phyloP scores from a whole-genome alignment of 2,329 filamentous ascomycete species.

The Fusarium drepaniforme region DNA sequence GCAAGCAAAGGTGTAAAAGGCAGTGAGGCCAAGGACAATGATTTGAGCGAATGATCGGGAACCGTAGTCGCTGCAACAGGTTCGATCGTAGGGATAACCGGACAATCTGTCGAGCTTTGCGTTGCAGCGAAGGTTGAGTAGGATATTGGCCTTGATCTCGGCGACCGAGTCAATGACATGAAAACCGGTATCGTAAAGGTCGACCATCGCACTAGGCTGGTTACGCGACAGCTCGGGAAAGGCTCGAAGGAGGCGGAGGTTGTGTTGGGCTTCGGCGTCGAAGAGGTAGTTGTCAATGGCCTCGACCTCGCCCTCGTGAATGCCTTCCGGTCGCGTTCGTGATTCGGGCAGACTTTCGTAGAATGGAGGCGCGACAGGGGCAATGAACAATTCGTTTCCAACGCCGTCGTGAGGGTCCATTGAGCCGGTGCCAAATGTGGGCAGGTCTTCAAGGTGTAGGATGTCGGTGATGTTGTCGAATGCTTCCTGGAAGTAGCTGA shows the following conservation, averaged over 20 bases:
- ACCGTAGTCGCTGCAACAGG: slow-evolving; percentile 65
- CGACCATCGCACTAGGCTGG: slow-evolving; percentile 37
- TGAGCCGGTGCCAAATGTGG: slow-evolving; percentile 28
- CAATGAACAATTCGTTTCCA: slow-evolving; percentile 46
- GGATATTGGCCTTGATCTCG: slow-evolving; percentile 53
- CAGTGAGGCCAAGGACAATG: slow-evolving; percentile 34
- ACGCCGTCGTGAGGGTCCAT: slow-evolving; percentile 43
- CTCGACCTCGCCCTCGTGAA: slow-evolving; percentile 41
- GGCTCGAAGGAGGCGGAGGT: slow-evolving; percentile 33
- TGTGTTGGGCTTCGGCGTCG: slow-evolving; percentile 21
- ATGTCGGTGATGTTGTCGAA: slow-evolving; percentile 42
- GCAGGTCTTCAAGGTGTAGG: slow-evolving; percentile 34
- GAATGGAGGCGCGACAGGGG: slow-evolving; percentile 42
- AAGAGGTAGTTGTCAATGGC: slow-evolving; percentile 35
- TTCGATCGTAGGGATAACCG: slow-evolving; percentile 60
- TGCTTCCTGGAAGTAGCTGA: slow-evolving; percentile 26
- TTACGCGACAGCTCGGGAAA: slow-evolving; percentile 37
- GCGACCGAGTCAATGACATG: slow-evolving; percentile 48
- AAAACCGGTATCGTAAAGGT: slow-evolving; percentile 41
- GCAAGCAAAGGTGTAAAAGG: slow-evolving; percentile 34
- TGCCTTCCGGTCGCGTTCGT: slow-evolving; percentile 32
- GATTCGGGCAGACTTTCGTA: slow-evolving; percentile 31
- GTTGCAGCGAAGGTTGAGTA: slow-evolving; percentile 68
- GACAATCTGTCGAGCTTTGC: slow-evolving; percentile 47
- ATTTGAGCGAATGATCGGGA: slow-evolving; percentile 36